Evolutionary conservation across 192 early-diverging fungal species (phyloP).

Genomic region (Pilobolus umbonatus): DNA sequence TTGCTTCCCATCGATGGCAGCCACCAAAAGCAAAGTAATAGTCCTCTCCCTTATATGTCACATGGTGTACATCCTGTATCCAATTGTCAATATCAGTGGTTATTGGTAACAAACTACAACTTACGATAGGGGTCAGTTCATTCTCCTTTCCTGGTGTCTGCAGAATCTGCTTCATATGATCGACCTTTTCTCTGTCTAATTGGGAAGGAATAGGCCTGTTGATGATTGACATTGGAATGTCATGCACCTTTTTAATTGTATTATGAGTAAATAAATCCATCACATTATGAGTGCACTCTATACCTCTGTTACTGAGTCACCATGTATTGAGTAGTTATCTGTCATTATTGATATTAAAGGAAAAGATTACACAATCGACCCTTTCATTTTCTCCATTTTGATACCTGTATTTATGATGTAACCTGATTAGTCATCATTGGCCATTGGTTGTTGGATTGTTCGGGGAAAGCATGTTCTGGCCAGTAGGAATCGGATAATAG

Average conservation of each 20-base stretch:
- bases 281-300: not conserved
- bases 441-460: no score
- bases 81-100: not conserved
- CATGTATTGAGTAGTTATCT: constrained; percentile 27
- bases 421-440: no score
- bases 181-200: constrained; percentile 19
- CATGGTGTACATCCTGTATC: constrained; percentile 21
- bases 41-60: constrained; percentile 19
- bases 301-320: constrained; percentile 16
- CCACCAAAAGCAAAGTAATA: constrained; percentile 26
- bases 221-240: constrained; percentile 15
- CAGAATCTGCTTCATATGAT: constrained; percentile 13
- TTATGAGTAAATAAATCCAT: not conserved
- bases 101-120: not conserved
- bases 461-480: no score
- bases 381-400: not conserved
- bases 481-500: no score
- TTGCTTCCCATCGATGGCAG: constrained; percentile 23
- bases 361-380: constrained; percentile 8
- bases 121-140: constrained; percentile 24
- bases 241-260: constrained; percentile 6
- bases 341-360: no score
- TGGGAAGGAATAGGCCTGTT: constrained; percentile 21
- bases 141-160: not conserved
- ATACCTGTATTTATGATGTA: no score